These are phyloP conservation scores for Phoma sp. DNA, from an alignment of 2,329 filamentous ascomycete species.

Conservation along the genomic window DNA sequence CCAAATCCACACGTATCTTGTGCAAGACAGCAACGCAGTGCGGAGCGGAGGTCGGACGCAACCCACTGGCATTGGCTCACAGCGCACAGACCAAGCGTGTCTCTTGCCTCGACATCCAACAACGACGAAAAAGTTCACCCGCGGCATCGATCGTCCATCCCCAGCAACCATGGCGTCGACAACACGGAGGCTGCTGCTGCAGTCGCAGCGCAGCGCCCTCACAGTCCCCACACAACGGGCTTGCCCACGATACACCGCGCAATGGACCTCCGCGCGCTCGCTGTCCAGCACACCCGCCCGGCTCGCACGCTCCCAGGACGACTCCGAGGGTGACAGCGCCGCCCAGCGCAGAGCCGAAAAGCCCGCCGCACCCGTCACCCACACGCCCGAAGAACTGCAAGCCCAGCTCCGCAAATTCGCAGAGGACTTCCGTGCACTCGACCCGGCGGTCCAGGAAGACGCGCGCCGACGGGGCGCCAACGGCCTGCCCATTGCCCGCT, in stretches of 20 bases:
- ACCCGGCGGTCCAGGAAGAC: conserved; percentile 30
- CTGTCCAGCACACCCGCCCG: conserved; percentile 37
- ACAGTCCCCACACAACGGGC: conserved; percentile 25
- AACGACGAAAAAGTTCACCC: conserved; percentile 40
- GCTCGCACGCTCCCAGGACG: conserved; percentile 14
- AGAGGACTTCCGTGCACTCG: conserved; percentile 31
- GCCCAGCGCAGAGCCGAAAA: conserved; percentile 13
- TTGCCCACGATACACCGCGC: conserved; percentile 23
- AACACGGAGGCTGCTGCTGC: conserved; percentile 41
- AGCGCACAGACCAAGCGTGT: conserved; percentile 28
- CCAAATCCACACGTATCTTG: too few relatives aligned
- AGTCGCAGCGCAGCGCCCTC: conserved; percentile 37
- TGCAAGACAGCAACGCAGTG: neutral
- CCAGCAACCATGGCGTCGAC: conserved; percentile 44
- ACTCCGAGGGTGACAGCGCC: conserved; percentile 20
- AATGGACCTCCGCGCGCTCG: conserved; percentile 25
- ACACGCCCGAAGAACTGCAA: conserved; percentile 19
- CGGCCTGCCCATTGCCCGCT: conserved; percentile 21
- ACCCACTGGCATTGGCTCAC: conserved; percentile 24
- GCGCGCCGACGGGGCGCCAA: conserved; percentile 32
- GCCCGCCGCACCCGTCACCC: neutral
- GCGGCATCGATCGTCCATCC: conserved; percentile 16
- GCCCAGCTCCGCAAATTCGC: conserved; percentile 32
- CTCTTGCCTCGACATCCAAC: neutral
- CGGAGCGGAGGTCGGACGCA: conserved; percentile 32